Conservation (phyloP, 106 monocot genomes). For the Apostasia ramifera region DNA sequence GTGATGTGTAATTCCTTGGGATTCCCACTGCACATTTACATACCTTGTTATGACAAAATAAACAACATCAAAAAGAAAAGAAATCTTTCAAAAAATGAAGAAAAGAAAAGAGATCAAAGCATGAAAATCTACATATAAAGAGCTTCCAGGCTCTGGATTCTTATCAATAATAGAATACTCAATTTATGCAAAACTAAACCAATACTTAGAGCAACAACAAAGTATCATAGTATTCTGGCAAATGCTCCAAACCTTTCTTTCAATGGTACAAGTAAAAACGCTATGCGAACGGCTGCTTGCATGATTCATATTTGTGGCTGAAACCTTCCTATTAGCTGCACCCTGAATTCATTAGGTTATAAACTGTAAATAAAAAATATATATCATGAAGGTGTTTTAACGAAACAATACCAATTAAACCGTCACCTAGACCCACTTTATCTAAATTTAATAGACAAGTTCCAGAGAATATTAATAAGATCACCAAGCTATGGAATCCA, state of each 20-base stretch:
- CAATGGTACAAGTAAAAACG: slow-evolving; percentile 91
- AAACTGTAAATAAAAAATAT: not conserved
- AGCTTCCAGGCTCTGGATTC: not conserved
- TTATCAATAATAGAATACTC: not conserved
- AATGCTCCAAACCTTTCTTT: slow-evolving; percentile 67
- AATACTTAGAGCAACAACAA: not conserved
- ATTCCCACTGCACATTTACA: slow-evolving; percentile 69
- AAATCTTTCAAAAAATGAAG: not conserved
- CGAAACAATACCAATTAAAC: no score
- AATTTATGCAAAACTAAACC: not conserved
- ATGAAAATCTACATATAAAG: no score
- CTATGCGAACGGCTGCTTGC: slow-evolving; percentile 98
- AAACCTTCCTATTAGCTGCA: slow-evolving; percentile 89
- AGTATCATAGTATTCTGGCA: not conserved
- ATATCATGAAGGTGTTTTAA: no score
- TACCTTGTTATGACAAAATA: not conserved
- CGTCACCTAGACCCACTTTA: not conserved
- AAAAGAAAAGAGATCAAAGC: no score
- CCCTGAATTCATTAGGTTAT: slow-evolving; percentile 36
- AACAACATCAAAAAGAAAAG: not conserved
- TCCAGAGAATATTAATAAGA: not conserved
- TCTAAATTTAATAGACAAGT: not conserved
- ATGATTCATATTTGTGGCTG: slow-evolving; percentile 91
- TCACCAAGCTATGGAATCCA: not conserved
- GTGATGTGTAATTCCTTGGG: slow-evolving; percentile 80